Conservation (phyloP, 2,329 filamentous ascomycete species). For the Neoascochyta sp. region DNA sequence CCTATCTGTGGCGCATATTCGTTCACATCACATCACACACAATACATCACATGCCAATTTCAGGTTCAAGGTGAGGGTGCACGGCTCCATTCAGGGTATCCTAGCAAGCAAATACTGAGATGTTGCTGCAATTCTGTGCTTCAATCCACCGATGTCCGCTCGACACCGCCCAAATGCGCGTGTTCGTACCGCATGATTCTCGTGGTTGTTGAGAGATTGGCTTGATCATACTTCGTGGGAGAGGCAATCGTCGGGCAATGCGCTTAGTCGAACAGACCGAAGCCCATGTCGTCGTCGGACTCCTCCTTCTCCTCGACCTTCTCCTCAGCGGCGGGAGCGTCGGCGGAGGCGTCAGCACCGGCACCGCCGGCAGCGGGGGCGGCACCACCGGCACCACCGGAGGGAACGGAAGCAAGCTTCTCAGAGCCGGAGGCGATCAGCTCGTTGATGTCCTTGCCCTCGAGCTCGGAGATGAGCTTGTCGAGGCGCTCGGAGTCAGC, state of each 20-base stretch:
- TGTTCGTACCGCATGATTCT: constrained; percentile 32
- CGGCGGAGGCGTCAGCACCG: constrained; percentile 56
- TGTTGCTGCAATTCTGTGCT: constrained; percentile 17
- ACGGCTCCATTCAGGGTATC: constrained; percentile 39
- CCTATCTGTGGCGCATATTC: no score
- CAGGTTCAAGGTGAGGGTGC: constrained; percentile 18
- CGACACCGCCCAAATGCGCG: constrained; percentile 34
- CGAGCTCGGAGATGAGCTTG: constrained; percentile 83
- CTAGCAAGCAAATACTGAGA: constrained; percentile 19
- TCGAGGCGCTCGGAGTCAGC: constrained; percentile 79
- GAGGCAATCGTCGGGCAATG: constrained; percentile 18
- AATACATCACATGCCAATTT: not conserved
- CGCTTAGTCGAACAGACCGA: constrained; percentile 64
- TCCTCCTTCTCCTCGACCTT: constrained; percentile 77
- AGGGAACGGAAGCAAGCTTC: constrained; percentile 98
- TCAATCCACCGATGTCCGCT: constrained; percentile 32
- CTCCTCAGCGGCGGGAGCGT: constrained; percentile 53
- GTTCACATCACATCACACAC: not conserved
- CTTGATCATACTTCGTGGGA: constrained; percentile 29
- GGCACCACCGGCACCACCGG: constrained; percentile 71
- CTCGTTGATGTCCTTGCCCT: constrained; percentile 91
- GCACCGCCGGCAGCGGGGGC: constrained; percentile 62
- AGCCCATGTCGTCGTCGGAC: constrained; percentile 71
- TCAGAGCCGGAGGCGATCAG: constrained; percentile 82
- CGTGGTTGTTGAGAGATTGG: constrained; percentile 27